These are phyloP conservation scores for Lactarius evosmus DNA, from an alignment of 768 basidiomycete species.

Conservation along the genomic window DNA sequence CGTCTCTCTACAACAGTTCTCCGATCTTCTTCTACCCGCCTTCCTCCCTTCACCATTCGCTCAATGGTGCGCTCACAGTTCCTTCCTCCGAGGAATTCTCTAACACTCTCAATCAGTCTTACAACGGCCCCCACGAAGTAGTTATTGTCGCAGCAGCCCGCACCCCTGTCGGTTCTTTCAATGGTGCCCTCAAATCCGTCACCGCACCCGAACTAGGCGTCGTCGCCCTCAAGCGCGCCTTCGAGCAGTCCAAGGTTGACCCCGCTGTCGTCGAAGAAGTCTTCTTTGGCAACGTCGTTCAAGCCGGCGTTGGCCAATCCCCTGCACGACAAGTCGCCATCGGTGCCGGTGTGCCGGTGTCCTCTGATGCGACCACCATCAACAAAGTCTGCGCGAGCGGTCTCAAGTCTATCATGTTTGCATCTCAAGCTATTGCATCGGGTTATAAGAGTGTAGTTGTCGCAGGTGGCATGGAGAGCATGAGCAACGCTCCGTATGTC, in stretches of 20 bases:
- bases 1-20: slow-evolving; percentile 43
- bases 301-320: slow-evolving; percentile 95
- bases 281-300: slow-evolving; percentile 96
- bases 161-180: slow-evolving; percentile 91
- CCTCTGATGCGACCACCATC: slow-evolving; percentile 95
- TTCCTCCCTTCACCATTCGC: slow-evolving; percentile 31
- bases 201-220: slow-evolving; percentile 90
- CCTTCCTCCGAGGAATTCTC: neutral
- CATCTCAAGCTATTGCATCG: slow-evolving; percentile 82
- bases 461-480: slow-evolving; percentile 98
- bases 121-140: slow-evolving; percentile 60
- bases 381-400: slow-evolving; percentile 99
- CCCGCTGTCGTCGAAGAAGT: slow-evolving; percentile 88
- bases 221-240: slow-evolving; percentile 86
- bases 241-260: slow-evolving; percentile 74
- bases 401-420: slow-evolving; percentile 93
- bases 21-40: slow-evolving; percentile 36
- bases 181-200: slow-evolving; percentile 82
- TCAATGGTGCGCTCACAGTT: slow-evolving; percentile 30
- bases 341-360: slow-evolving; percentile 72
- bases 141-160: slow-evolving; percentile 93
- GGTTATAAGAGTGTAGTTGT: slow-evolving; percentile 85
- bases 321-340: slow-evolving; percentile 99
- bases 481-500: slow-evolving; percentile 97
- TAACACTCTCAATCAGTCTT: slow-evolving; percentile 32